phyloP scores from a whole-genome alignment of 805 yeast genomes.

The Kodamaea restingae region DNA sequence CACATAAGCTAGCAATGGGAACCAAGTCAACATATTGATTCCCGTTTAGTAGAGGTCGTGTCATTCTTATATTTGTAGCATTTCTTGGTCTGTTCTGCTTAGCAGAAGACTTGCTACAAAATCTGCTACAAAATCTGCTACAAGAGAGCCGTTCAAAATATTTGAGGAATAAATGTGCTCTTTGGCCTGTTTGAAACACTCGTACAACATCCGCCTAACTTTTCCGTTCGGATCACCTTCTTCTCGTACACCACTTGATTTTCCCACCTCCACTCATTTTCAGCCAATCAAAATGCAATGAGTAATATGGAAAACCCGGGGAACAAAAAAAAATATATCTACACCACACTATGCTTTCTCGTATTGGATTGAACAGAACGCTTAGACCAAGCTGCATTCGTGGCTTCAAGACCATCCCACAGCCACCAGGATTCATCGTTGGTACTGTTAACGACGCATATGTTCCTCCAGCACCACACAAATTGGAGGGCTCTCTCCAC shows the following conservation, averaged over 20 bases:
- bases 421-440: constrained; percentile 70
- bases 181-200: too few relatives aligned
- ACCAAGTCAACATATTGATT: neutral
- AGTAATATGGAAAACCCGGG: constrained; percentile 10
- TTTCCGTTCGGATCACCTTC: too few relatives aligned
- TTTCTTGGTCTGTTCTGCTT: neutral
- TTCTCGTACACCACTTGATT: too few relatives aligned
- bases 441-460: constrained; percentile 74
- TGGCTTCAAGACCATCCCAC: constrained; percentile 49
- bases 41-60: too few relatives aligned
- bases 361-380: constrained; percentile 25
- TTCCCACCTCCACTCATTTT: neutral
- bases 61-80: neutral
- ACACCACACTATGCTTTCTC: constrained; percentile 15
- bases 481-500: constrained; percentile 64
- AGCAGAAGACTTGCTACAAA: too few relatives aligned
- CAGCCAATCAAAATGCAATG: constrained; percentile 9
- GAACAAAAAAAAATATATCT: constrained; percentile 4
- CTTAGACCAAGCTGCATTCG: constrained; percentile 17
- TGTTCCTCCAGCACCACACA: constrained; percentile 53
- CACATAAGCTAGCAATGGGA: neutral
- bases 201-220: too few relatives aligned
- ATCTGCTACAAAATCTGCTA: too few relatives aligned
- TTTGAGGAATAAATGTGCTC: too few relatives aligned
- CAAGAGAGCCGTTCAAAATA: too few relatives aligned